phyloP scores from a whole-genome alignment of 345 rosid genomes.

The Bruguiera sexangula region DNA sequence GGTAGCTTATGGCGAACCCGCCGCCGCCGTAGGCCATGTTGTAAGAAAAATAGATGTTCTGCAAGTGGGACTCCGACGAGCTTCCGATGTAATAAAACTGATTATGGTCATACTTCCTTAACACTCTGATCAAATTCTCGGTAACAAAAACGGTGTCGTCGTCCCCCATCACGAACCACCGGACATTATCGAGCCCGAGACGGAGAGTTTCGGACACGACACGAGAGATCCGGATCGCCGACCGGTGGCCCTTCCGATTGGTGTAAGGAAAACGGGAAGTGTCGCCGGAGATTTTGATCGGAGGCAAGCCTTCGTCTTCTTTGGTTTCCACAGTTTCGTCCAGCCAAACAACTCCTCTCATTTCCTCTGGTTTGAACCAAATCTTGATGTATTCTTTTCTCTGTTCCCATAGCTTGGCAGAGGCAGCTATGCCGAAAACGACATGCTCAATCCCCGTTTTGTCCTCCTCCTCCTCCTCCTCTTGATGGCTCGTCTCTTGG shows the following conservation, averaged over 20 bases:
- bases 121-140: conserved; percentile 71
- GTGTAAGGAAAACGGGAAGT: conserved; percentile 67
- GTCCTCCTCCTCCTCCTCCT: background rate
- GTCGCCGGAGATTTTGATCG: conserved; percentile 60
- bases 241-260: conserved; percentile 81
- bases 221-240: conserved; percentile 94
- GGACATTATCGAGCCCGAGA: conserved; percentile 48
- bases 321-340: conserved; percentile 47
- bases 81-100: conserved; percentile 94
- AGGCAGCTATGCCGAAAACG: conserved; percentile 90
- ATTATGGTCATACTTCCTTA: conserved; percentile 77
- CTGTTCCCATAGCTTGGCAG: conserved; percentile 84
- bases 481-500: background rate
- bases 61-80: conserved; percentile 90
- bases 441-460: conserved; percentile 56
- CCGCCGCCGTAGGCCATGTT: conserved; percentile 99
- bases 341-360: conserved; percentile 91
- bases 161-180: conserved; percentile 99
- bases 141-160: conserved; percentile 92
- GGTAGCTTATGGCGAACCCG: conserved; percentile 92
- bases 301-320: conserved; percentile 41
- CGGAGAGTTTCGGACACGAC: conserved; percentile 84
- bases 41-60: conserved; percentile 87
- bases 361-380: conserved; percentile 63
- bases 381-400: conserved; percentile 87